These are phyloP conservation scores for Chlorella sp. DNA, from an alignment of 139 green algal genomes.

Conservation along the genomic window DNA sequence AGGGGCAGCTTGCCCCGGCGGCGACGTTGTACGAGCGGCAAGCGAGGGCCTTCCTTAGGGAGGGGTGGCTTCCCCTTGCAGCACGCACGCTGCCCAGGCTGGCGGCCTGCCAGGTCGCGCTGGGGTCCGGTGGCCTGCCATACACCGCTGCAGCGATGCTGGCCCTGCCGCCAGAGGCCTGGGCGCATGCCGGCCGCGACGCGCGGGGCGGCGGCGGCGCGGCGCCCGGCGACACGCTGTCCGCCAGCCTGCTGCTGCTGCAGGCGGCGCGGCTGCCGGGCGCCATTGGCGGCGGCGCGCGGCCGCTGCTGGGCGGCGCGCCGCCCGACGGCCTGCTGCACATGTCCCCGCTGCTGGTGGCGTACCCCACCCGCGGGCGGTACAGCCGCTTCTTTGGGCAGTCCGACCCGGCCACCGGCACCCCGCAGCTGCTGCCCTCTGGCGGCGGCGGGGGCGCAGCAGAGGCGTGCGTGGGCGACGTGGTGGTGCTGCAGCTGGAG, in stretches of 20 bases:
- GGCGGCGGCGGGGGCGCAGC: not conserved
- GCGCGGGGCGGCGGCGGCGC: not conserved
- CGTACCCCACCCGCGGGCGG: constrained; percentile 2
- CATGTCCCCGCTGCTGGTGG: not conserved
- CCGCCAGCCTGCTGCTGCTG: constrained; percentile 22
- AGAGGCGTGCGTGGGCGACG: constrained; percentile 47
- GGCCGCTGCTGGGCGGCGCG: not conserved
- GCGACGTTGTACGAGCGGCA: constrained; percentile 26
- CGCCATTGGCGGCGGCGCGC: not conserved
- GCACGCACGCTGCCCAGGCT: constrained; percentile 46
- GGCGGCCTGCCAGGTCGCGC: constrained; percentile 38
- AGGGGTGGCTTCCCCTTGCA: constrained; percentile 56
- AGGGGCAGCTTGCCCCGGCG: constrained; percentile 18
- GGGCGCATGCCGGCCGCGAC: too few relatives aligned
- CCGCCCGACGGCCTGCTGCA: not conserved
- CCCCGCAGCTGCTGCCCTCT: constrained; percentile 11
- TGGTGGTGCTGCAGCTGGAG: constrained; percentile 34
- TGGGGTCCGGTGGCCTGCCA: constrained; percentile 15
- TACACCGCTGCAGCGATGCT: constrained; percentile 29
- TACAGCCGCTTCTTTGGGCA: constrained; percentile 53
- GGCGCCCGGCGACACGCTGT: not conserved
- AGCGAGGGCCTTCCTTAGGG: constrained; percentile 22
- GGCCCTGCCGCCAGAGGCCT: constrained; percentile 10
- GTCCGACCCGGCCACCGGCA: not conserved
- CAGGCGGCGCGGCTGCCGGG: not conserved